A percentile compares a stretch with the other conserved stretches of the same genome.
Evolutionary conservation across 305 asterid genomes (phyloP).

Genomic region (Galium porrigens): DNA sequence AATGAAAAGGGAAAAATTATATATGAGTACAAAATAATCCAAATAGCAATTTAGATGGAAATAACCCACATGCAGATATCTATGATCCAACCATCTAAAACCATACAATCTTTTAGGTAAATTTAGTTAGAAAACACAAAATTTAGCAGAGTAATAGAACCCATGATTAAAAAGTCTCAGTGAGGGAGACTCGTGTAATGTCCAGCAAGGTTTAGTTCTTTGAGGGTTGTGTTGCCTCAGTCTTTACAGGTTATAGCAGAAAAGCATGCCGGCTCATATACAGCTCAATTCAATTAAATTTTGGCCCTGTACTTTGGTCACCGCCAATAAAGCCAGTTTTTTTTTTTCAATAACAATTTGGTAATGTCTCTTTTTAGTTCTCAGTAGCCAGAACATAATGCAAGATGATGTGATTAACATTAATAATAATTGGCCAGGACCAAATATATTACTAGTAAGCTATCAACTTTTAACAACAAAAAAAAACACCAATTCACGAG

Average conservation of each 20-base stretch:
- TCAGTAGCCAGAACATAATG: background rate
- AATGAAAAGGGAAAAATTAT: background rate
- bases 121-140: background rate
- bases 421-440: background rate
- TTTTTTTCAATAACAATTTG: background rate
- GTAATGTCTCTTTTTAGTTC: background rate
- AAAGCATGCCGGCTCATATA: background rate
- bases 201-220: background rate
- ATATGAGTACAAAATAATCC: background rate
- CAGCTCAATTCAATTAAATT: background rate
- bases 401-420: background rate
- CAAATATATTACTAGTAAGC: background rate
- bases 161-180: background rate
- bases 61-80: background rate
- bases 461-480: background rate
- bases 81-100: background rate
- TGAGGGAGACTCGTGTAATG: background rate
- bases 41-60: background rate
- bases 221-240: background rate
- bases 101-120: background rate
- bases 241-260: background rate
- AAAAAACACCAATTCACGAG: background rate
- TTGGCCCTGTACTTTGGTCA: background rate
- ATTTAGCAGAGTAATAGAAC: background rate
- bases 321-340: background rate